These are phyloP conservation scores for Penicillium tannophilum DNA, from an alignment of 495 filamentous ascomycete species.

Conservation along the genomic window DNA sequence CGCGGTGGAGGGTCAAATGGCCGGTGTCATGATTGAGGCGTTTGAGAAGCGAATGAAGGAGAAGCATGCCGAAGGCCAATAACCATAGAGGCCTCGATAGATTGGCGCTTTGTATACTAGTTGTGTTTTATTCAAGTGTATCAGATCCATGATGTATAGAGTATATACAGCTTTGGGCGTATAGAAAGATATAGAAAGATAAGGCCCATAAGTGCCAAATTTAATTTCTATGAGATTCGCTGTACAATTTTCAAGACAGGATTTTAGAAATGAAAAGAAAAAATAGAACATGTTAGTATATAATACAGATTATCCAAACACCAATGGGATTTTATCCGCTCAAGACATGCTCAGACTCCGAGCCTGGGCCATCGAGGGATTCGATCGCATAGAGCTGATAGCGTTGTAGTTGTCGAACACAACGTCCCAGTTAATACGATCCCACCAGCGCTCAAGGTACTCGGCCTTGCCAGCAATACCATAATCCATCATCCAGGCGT, in stretches of 20 bases:
- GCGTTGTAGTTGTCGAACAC: slow-evolving; percentile 58
- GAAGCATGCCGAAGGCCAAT: slow-evolving; percentile 41
- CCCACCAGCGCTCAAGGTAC: slow-evolving; percentile 84
- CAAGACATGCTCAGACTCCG: slow-evolving; percentile 37
- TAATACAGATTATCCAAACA: slow-evolving; percentile 36
- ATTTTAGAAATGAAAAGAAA: slow-evolving; percentile 10
- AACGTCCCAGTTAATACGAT: slow-evolving; percentile 77
- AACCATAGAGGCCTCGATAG: background rate
- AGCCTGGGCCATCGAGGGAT: slow-evolving; percentile 21
- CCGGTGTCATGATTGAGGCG: slow-evolving; percentile 84
- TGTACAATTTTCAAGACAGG: slow-evolving; percentile 21
- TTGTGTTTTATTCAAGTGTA: background rate
- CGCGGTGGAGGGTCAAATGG: slow-evolving; percentile 80
- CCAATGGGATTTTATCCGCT: slow-evolving; percentile 21
- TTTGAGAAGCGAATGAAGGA: slow-evolving; percentile 80
- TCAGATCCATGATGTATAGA: background rate
- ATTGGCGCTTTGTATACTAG: slow-evolving; percentile 14
- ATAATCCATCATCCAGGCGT: slow-evolving; percentile 86
- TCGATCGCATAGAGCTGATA: slow-evolving; percentile 26
- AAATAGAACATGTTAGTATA: slow-evolving; percentile 32
- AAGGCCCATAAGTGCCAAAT: slow-evolving; percentile 6
- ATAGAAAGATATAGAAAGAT: slow-evolving; percentile 3
- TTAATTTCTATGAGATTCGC: slow-evolving; percentile 23
- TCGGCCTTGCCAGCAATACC: slow-evolving; percentile 76
- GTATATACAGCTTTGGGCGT: background rate